A percentile compares a stretch with the other conserved stretches of the same genome.
These are phyloP conservation scores for Pseudohalonectria lignicola DNA, from an alignment of 2,329 filamentous ascomycete genomes.

Conservation along the genomic window DNA sequence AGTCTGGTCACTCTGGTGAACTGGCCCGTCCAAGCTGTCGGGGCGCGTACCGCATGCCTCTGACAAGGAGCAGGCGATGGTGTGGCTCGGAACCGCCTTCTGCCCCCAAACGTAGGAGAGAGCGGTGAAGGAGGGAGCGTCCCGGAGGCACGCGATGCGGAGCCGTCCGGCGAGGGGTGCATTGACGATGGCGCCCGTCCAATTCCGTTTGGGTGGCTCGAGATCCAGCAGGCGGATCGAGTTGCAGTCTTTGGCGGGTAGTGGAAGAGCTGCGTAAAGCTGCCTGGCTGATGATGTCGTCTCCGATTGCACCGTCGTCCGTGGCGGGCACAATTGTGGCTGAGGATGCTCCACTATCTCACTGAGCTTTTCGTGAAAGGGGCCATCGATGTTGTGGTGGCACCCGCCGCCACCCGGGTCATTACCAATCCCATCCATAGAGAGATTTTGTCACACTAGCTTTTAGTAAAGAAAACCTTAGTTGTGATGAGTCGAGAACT, in stretches of 20 bases:
- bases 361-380: too few species aligned
- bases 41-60: neutral
- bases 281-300: neutral
- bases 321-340: too few species aligned
- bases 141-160: neutral
- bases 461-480: too few species aligned
- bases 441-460: too few species aligned
- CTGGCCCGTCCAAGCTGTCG: neutral
- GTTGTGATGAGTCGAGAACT: too few species aligned
- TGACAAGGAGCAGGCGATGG: neutral
- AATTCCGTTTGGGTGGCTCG: neutral
- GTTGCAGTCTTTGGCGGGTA: neutral
- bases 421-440: too few species aligned
- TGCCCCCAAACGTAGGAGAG: neutral
- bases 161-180: neutral
- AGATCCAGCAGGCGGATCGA: neutral
- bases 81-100: neutral
- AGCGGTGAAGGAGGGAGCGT: neutral
- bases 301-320: too few species aligned
- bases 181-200: neutral
- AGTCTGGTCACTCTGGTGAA: neutral
- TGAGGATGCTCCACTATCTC: too few species aligned
- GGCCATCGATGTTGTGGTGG: too few species aligned
- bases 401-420: too few species aligned
- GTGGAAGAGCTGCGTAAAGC: neutral